A percentile compares a stretch with the other conserved stretches of the same genome.
phyloP scores from a whole-genome alignment of 805 yeast genomes.

The Nakazawaea ishiwadae region DNA sequence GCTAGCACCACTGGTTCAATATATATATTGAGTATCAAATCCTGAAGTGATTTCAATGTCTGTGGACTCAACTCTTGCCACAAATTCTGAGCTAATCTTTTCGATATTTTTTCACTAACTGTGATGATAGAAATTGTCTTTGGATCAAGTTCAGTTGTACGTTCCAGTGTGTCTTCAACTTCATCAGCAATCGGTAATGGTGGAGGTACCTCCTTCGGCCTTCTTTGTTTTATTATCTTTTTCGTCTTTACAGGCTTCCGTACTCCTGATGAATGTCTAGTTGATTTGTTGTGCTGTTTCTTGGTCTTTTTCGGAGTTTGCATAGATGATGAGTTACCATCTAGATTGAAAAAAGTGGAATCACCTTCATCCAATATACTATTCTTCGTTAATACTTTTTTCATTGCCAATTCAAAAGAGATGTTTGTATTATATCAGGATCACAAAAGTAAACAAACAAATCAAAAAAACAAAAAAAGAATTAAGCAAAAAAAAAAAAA shows the following conservation, averaged over 20 bases:
- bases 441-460: neutral
- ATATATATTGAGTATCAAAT: constrained; percentile 2
- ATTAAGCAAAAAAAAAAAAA: neutral
- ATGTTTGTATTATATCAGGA: no score
- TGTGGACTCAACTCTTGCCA: constrained; percentile 8
- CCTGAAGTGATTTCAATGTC: neutral
- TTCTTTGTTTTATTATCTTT: neutral
- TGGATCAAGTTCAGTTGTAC: neutral
- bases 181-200: no score
- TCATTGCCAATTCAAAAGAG: no score
- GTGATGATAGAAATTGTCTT: constrained; percentile 5
- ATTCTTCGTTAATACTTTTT: constrained; percentile 1
- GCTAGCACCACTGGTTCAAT: constrained; percentile 9
- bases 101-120: constrained; percentile 3
- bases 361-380: constrained; percentile 5
- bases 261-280: neutral
- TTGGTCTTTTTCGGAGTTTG: neutral
- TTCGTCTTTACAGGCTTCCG: neutral
- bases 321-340: neutral
- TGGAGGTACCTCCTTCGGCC: no score
- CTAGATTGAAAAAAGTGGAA: neutral
- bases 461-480: no score
- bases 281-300: no score
- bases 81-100: constrained; percentile 6
- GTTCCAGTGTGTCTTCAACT: neutral